These are phyloP conservation scores for Diaporthe aspalathi DNA, from an alignment of 2,329 filamentous ascomycete species.

Conservation along the genomic window DNA sequence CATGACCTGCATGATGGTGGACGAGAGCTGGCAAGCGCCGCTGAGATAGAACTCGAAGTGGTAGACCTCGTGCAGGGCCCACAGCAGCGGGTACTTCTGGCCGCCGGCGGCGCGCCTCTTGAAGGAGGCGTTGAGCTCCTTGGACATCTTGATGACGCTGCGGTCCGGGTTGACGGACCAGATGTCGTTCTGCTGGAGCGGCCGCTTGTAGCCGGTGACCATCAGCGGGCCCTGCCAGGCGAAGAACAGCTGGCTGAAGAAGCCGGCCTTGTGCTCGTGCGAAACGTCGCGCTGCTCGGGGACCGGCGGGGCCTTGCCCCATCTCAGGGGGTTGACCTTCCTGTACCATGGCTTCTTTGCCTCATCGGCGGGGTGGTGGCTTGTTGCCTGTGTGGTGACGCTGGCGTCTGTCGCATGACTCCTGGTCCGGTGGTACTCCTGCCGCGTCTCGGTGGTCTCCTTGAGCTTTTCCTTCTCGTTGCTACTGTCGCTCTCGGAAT, in stretches of 20 bases:
- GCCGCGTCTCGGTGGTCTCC: conserved; percentile 44
- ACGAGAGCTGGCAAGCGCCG: conserved; percentile 78
- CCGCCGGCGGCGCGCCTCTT: conserved; percentile 74
- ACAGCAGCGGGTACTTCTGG: conserved; percentile 78
- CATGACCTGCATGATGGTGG: conserved; percentile 82
- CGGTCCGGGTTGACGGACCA: conserved; percentile 89
- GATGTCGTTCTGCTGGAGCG: conserved; percentile 85
- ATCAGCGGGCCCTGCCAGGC: conserved; percentile 93
- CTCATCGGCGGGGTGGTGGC: conserved; percentile 44
- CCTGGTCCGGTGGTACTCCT: conserved; percentile 55
- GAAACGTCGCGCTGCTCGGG: conserved; percentile 66
- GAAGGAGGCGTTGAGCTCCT: conserved; percentile 75
- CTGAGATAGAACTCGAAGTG: conserved; percentile 86
- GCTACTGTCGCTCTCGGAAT: conserved; percentile 37
- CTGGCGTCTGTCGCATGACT: conserved; percentile 68
- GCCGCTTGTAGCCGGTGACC: conserved; percentile 86
- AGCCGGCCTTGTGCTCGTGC: conserved; percentile 77
- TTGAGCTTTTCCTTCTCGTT: conserved; percentile 41
- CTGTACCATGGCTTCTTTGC: conserved; percentile 71
- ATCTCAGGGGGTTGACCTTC: conserved; percentile 70
- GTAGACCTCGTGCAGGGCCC: conserved; percentile 89
- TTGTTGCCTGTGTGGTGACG: conserved; percentile 57
- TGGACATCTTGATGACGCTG: conserved; percentile 75
- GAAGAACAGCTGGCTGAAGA: conserved; percentile 83
- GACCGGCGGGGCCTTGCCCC: conserved; percentile 66